phyloP scores from a whole-genome alignment of 1,139 yeast species.

The Candida smagusa region DNA sequence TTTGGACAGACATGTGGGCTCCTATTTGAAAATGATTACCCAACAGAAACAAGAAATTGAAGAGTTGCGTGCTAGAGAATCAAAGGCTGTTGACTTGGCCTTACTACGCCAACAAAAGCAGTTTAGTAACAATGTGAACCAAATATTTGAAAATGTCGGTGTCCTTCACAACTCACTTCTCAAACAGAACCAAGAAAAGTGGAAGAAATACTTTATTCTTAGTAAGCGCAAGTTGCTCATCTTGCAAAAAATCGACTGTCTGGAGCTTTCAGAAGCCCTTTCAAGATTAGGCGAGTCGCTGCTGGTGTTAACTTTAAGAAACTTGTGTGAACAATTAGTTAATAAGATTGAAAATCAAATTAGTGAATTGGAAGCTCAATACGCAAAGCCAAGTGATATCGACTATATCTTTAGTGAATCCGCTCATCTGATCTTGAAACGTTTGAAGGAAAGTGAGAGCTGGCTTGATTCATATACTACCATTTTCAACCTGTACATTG shows the following conservation, averaged over 20 bases:
- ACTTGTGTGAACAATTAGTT: slow-evolving; percentile 23
- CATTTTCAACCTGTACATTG: slow-evolving; percentile 38
- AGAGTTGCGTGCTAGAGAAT: slow-evolving; percentile 58
- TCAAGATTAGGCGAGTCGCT: background rate
- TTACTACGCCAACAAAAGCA: slow-evolving; percentile 26
- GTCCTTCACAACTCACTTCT: slow-evolving; percentile 34
- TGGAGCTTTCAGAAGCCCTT: slow-evolving; percentile 9
- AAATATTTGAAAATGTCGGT: slow-evolving; percentile 40
- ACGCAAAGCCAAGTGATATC: slow-evolving; percentile 46
- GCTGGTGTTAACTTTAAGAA: slow-evolving; percentile 5
- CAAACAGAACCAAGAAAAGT: slow-evolving; percentile 42
- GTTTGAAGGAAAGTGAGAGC: slow-evolving; percentile 48
- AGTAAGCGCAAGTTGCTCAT: slow-evolving; percentile 58
- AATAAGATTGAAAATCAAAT: slow-evolving; percentile 40
- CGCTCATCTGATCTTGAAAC: slow-evolving; percentile 38
- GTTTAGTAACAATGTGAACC: slow-evolving; percentile 33
- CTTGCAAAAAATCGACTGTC: slow-evolving; percentile 36
- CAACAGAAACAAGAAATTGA: slow-evolving; percentile 79
- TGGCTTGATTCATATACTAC: slow-evolving; percentile 49
- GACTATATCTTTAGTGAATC: slow-evolving; percentile 47
- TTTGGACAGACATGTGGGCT: slow-evolving; percentile 81
- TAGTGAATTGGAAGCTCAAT: slow-evolving; percentile 48
- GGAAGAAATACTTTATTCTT: slow-evolving; percentile 47
- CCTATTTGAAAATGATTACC: slow-evolving; percentile 80
- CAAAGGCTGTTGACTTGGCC: slow-evolving; percentile 34